Evolutionary conservation across 2,329 filamentous ascomycete species (phyloP).

Genomic region (Dothidotthia symphoricarpi): DNA sequence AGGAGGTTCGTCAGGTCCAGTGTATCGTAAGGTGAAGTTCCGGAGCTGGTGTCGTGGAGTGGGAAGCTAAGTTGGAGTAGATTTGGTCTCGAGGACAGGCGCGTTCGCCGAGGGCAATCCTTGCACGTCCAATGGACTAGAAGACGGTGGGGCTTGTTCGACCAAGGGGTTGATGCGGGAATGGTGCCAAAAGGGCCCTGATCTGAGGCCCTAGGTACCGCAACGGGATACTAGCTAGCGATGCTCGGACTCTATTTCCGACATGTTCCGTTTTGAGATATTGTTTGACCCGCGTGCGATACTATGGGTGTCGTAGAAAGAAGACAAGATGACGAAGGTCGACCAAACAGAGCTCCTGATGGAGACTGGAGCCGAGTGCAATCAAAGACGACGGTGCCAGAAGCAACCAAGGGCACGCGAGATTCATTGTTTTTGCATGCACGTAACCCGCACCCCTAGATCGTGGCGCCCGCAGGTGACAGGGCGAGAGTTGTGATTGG

Average conservation of each 20-base stretch:
- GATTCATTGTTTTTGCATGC: conserved; percentile 15
- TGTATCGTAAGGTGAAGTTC: conserved; percentile 16
- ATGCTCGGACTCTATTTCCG: too few species aligned
- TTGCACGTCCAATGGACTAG: conserved; percentile 20
- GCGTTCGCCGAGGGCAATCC: conserved; percentile 22
- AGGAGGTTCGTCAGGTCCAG: conserved; percentile 13
- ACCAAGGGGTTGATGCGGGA: conserved; percentile 34
- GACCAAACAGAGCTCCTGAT: conserved; percentile 15
- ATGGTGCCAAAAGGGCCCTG: conserved; percentile 36
- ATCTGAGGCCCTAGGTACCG: conserved; percentile 20
- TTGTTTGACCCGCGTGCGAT: conserved; percentile 14
- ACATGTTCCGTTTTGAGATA: conserved; percentile 16
- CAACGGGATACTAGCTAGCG: conserved; percentile 33
- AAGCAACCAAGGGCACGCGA: conserved; percentile 21
- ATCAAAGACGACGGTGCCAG: conserved; percentile 17
- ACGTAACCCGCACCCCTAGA: conserved; percentile 36
- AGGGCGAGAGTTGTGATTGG: conserved; percentile 32
- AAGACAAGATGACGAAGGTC: neutral
- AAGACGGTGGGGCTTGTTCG: conserved; percentile 26
- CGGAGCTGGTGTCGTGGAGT: conserved; percentile 25
- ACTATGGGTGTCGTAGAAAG: too few species aligned
- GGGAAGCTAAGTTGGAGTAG: conserved; percentile 16
- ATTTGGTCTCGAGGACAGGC: conserved; percentile 19
- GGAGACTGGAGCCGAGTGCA: conserved; percentile 14
- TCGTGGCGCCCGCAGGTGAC: conserved; percentile 26